A percentile compares a stretch with the other conserved stretches of the same genome.
phyloP scores from a whole-genome alignment of 495 filamentous ascomycete genomes.

The Umbilicaria muhlenbergii region DNA sequence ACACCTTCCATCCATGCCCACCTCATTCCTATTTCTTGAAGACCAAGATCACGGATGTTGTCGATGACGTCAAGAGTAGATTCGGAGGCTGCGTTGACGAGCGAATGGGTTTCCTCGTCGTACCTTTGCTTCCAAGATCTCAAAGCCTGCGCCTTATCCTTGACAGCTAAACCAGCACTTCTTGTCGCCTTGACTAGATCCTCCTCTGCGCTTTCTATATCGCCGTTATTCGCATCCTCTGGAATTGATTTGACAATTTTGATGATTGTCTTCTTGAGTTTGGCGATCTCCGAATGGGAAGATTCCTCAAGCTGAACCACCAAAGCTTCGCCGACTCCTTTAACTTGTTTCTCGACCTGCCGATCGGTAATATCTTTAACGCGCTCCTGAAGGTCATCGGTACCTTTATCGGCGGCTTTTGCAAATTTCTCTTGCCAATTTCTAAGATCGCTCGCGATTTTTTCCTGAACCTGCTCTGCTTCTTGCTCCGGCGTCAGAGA shows the following conservation, averaged over 20 bases:
- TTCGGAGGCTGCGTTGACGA: constrained; percentile 60
- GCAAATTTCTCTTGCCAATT: constrained; percentile 78
- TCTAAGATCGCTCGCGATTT: constrained; percentile 60
- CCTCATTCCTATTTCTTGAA: constrained; percentile 92
- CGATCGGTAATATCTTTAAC: constrained; percentile 63
- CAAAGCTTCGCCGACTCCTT: constrained; percentile 51
- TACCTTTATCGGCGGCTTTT: constrained; percentile 63
- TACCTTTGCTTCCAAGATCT: constrained; percentile 64
- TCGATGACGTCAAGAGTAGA: constrained; percentile 74
- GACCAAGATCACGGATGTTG: constrained; percentile 67
- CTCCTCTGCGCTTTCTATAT: constrained; percentile 43
- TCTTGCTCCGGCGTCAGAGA: constrained; percentile 26
- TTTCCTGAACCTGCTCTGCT: constrained; percentile 41
- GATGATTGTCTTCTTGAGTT: constrained; percentile 52
- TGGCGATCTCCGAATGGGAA: constrained; percentile 40
- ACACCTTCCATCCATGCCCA: constrained; percentile 96
- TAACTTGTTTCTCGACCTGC: constrained; percentile 47
- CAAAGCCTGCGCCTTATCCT: constrained; percentile 65
- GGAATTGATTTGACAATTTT: constrained; percentile 40
- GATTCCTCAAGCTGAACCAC: constrained; percentile 53
- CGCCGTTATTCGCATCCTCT: constrained; percentile 32
- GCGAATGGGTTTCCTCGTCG: constrained; percentile 48
- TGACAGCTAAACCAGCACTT: constrained; percentile 58
- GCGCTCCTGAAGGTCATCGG: constrained; percentile 50
- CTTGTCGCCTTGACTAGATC: constrained; percentile 48